Evolutionary conservation across 768 basidiomycete genomes (phyloP).

Genomic region (Suillus luteus): DNA sequence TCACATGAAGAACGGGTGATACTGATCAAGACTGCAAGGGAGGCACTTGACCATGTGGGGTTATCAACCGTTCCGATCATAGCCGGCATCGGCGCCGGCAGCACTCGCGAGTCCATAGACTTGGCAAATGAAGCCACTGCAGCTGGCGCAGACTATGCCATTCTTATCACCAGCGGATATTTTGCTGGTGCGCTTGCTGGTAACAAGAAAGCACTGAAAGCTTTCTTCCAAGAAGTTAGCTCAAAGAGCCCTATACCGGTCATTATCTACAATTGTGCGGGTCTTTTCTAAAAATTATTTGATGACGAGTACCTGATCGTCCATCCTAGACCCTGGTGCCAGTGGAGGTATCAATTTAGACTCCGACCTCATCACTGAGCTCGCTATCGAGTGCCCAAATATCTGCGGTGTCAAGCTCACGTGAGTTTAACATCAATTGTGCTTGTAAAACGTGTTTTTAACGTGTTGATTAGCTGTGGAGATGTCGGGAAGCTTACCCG

Average conservation of each 20-base stretch:
- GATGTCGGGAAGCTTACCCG: constrained; percentile 91
- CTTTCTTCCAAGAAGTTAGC: constrained; percentile 76
- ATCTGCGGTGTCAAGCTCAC: constrained; percentile 88
- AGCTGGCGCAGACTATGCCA: constrained; percentile 84
- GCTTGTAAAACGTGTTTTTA: constrained; percentile 10
- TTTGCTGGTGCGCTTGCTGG: constrained; percentile 73
- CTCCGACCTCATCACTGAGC: constrained; percentile 81
- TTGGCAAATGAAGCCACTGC: constrained; percentile 75
- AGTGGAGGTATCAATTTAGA: constrained; percentile 90
- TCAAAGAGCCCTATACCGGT: constrained; percentile 84
- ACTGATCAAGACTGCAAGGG: constrained; percentile 68
- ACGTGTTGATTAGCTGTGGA: constrained; percentile 60
- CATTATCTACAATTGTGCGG: constrained; percentile 84
- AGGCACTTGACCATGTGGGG: constrained; percentile 68
- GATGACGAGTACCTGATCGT: not conserved
- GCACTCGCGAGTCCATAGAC: constrained; percentile 81
- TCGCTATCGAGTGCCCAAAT: constrained; percentile 77
- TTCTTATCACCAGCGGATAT: constrained; percentile 87
- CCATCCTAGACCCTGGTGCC: constrained; percentile 74
- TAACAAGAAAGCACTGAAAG: constrained; percentile 70
- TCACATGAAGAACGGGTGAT: constrained; percentile 64
- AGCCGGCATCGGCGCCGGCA: constrained; percentile 80
- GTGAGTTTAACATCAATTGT: constrained; percentile 42
- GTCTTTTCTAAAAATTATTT: constrained; percentile 12
- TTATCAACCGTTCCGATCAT: constrained; percentile 65